Base-by-base conservation (phyloP, 495 filamentous ascomycete species). In the Aspergillus coremiiformis region DNA sequence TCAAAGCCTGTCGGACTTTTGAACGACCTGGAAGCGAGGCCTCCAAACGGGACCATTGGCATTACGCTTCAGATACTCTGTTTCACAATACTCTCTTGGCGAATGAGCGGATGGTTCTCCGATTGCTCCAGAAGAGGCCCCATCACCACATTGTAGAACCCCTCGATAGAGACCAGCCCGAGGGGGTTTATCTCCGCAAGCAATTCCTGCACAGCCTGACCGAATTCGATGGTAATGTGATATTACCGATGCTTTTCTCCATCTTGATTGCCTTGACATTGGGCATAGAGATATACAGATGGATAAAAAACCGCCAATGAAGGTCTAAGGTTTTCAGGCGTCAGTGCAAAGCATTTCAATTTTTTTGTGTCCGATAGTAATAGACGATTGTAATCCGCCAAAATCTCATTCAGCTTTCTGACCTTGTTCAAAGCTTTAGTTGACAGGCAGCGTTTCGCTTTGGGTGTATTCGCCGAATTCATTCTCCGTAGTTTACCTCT, bases 1-100 rank as follows among this genome's bases (percentile, higher is more conserved):
- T 65, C 39, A 65, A 65, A 39, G 42, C 51, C 45, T 56, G 26
- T 52, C 47, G 57, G 15, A 44, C 63, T 20, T 63, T 53, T 35
- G 52, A 55, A 55, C 57, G 14, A 52, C 60, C 57, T 39, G 37
- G 44, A 3, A 47, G 47, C 39, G 33, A 51, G 39, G 55, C 57
- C 55, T 53, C 55, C 35, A 10, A 43, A 19, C 47, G 39, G 14
- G 55, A 66, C 33, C 50, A 27, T 26, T 63, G 39, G 58, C 47
- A 54, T 42, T 66, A 61, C 37, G 60, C 58, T 22, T 66, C 55
- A 50, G 63, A 63, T 26, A 56, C 53, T 11, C 47, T 66, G 26
- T 63, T 63, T 47, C 57, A 57, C 32, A 54, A 22, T 15, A 59
- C 57, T 48, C 44, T 66, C 37, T 52, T 66, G 29, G 29, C 57